A percentile compares a stretch with the other conserved stretches of the same genome.
These are phyloP conservation scores for Paracamarosporium sp. DNA, from an alignment of 2,329 filamentous ascomycete species.

Conservation along the genomic window DNA sequence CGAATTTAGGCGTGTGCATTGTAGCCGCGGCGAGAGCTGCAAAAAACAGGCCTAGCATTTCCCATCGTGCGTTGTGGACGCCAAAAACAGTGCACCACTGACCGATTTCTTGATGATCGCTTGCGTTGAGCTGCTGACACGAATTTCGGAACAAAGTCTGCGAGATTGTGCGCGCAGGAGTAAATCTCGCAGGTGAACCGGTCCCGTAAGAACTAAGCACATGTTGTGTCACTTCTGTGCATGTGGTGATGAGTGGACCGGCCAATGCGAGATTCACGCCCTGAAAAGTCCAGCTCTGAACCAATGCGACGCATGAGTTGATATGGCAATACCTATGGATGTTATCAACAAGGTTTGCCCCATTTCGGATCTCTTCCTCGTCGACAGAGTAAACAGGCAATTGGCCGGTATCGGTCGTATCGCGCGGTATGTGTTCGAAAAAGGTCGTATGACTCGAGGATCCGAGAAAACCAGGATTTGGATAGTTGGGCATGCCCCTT, in stretches of 20 bases:
- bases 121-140: slow-evolving; percentile 13
- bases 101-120: slow-evolving; percentile 9
- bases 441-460: slow-evolving; percentile 39
- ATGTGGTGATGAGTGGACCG: slow-evolving; percentile 24
- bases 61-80: slow-evolving; percentile 46
- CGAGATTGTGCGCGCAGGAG: slow-evolving; percentile 3
- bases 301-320: slow-evolving; percentile 20
- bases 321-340: slow-evolving; percentile 16
- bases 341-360: slow-evolving; percentile 2
- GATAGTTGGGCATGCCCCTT: slow-evolving; percentile 14
- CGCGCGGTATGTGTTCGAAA: slow-evolving; percentile 36
- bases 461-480: slow-evolving; percentile 43
- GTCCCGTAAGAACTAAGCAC: slow-evolving; percentile 14
- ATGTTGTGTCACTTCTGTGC: slow-evolving; percentile 18
- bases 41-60: slow-evolving; percentile 50
- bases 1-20: slow-evolving; percentile 37
- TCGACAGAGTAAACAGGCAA: background rate
- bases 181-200: slow-evolving; percentile 1
- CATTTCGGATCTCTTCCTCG: slow-evolving; percentile 3
- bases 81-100: slow-evolving; percentile 16
- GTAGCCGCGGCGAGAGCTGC: slow-evolving; percentile 17
- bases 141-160: slow-evolving; percentile 17
- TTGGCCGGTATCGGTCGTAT: slow-evolving; percentile 1
- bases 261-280: slow-evolving; percentile 34
- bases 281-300: slow-evolving; percentile 28